phyloP scores from a whole-genome alignment of 2,329 filamentous ascomycete species.

The Calonectria pseudoturangicola region DNA sequence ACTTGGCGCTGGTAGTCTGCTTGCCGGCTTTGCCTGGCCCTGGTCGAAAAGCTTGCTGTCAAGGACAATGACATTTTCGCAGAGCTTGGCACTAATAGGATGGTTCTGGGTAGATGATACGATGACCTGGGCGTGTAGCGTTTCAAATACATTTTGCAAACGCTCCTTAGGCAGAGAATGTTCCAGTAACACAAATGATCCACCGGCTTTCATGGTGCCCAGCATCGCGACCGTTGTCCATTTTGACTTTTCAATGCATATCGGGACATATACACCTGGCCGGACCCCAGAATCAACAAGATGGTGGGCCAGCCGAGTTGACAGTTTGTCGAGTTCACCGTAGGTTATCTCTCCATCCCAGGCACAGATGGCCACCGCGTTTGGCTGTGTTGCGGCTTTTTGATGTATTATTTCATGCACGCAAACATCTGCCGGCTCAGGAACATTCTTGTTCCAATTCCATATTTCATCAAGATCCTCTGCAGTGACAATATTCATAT shows the following conservation, averaged over 20 bases:
- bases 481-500: constrained; percentile 37
- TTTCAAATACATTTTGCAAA: background rate
- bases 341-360: constrained; percentile 15
- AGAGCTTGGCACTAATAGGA: background rate
- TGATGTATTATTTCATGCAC: constrained; percentile 43
- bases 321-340: background rate
- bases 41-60: constrained; percentile 53
- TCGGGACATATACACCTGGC: background rate
- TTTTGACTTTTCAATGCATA: constrained; percentile 20
- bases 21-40: constrained; percentile 2
- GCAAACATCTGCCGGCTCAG: constrained; percentile 40
- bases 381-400: background rate
- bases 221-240: background rate
- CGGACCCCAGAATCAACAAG: background rate
- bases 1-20: constrained; percentile 22
- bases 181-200: background rate
- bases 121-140: background rate
- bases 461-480: constrained; percentile 46
- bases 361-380: background rate
- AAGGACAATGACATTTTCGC: constrained; percentile 44
- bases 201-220: background rate
- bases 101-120: background rate
- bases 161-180: background rate
- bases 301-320: background rate
- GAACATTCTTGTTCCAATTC: constrained; percentile 34